Evolutionary conservation across 805 yeast genomes (phyloP).

Genomic region (Teunomyces panamensis): DNA sequence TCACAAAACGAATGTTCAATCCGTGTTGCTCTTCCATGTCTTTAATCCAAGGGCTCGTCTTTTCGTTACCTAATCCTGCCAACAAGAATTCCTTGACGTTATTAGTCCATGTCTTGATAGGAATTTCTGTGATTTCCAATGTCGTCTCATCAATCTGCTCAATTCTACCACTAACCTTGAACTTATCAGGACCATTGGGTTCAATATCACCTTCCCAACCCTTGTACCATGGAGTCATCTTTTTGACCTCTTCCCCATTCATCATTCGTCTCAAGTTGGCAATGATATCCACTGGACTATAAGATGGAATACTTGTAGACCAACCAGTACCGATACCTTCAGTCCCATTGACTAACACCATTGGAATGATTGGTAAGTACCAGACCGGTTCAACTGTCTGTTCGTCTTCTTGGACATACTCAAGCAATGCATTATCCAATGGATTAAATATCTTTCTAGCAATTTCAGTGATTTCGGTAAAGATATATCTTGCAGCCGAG

Average conservation of each 20-base stretch:
- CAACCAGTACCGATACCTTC: conserved; percentile 99
- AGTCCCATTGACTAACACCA: conserved; percentile 91
- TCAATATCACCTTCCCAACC: conserved; percentile 92
- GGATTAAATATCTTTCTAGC: conserved; percentile 76
- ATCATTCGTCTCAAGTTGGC: conserved; percentile 69
- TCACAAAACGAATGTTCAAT: conserved; percentile 70
- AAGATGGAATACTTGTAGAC: conserved; percentile 91
- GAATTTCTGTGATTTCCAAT: conserved; percentile 87
- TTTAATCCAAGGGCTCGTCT: conserved; percentile 78
- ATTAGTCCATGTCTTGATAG: conserved; percentile 89
- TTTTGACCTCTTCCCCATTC: conserved; percentile 65
- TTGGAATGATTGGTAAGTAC: conserved; percentile 92
- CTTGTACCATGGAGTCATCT: conserved; percentile 89
- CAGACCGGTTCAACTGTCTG: conserved; percentile 92
- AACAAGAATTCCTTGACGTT: conserved; percentile 82
- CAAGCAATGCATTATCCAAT: conserved; percentile 72
- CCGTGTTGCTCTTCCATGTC: conserved; percentile 96
- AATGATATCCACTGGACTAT: conserved; percentile 82
- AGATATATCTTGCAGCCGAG: conserved; percentile 96
- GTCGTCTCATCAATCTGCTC: conserved; percentile 78
- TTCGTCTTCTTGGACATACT: conserved; percentile 88
- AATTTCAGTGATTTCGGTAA: conserved; percentile 74
- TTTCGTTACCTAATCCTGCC: conserved; percentile 76
- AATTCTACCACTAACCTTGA: conserved; percentile 73
- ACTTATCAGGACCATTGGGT: conserved; percentile 61